phyloP scores from a whole-genome alignment of 768 basidiomycete species.

The Favolaschia claudopus region DNA sequence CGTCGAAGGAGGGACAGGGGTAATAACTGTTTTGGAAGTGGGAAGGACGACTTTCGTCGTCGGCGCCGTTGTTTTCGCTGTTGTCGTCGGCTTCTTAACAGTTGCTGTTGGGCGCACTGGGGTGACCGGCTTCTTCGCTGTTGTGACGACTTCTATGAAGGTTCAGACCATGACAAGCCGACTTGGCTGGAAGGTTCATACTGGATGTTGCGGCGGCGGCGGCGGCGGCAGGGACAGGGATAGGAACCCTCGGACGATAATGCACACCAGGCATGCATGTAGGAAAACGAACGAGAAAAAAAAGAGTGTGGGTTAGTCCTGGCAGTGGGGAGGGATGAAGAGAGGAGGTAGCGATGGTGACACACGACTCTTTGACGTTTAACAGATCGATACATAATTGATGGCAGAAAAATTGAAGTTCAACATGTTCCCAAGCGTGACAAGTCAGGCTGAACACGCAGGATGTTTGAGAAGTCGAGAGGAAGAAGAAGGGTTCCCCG shows the following conservation, averaged over 20 bases:
- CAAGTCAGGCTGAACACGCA: too few species aligned
- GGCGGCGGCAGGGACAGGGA: too few species aligned
- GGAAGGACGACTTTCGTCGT: background rate
- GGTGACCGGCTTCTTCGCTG: background rate
- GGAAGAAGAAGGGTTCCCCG: too few species aligned
- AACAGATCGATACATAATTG: background rate
- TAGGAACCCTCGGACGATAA: too few species aligned
- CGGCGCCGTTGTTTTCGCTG: background rate
- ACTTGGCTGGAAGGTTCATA: background rate
- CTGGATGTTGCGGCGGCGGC: background rate
- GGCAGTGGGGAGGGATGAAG: background rate
- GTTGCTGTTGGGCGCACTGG: background rate
- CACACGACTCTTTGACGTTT: background rate
- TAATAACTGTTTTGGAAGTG: background rate
- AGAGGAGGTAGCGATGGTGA: background rate
- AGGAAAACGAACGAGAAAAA: background rate
- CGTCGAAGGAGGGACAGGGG: background rate
- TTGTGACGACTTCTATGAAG: background rate
- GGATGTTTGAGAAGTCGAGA: too few species aligned
- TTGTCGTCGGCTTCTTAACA: too few species aligned
- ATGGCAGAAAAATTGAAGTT: too few species aligned
- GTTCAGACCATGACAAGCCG: background rate
- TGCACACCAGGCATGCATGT: background rate
- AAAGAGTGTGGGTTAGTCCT: constrained; percentile 14
- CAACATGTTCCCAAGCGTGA: too few species aligned